Evolutionary conservation across 768 basidiomycete genomes (phyloP).

Genomic region (Sporobolomyces roseus): DNA sequence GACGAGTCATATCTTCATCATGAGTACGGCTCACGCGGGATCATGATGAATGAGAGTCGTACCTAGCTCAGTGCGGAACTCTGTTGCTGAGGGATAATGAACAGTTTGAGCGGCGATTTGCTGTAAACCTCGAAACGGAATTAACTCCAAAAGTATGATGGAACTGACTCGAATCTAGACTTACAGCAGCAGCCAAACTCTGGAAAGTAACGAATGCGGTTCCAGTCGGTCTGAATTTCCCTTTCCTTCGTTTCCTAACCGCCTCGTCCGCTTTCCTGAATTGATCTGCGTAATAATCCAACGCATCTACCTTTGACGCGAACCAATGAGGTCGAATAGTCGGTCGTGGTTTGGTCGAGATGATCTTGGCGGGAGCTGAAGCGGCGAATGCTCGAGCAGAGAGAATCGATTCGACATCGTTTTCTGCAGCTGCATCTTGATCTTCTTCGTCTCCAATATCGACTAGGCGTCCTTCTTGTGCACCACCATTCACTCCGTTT

Average conservation of each 20-base stretch:
- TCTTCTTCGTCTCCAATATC: conserved; percentile 28
- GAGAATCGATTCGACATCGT: conserved; percentile 52
- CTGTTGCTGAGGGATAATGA: conserved; percentile 56
- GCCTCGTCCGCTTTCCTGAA: conserved; percentile 79
- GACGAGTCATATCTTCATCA: too few species aligned
- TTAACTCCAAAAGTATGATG: too few species aligned
- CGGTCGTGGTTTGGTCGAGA: conserved; percentile 59
- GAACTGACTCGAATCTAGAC: too few species aligned
- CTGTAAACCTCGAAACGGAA: conserved; percentile 14
- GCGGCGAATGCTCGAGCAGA: conserved; percentile 21
- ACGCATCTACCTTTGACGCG: conserved; percentile 71
- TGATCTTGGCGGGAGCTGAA: conserved; percentile 51
- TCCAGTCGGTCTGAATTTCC: conserved; percentile 74
- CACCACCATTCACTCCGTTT: background rate
- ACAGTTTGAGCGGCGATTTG: conserved; percentile 77
- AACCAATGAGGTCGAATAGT: conserved; percentile 73
- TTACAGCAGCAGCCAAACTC: conserved; percentile 84
- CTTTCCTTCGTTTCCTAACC: conserved; percentile 70
- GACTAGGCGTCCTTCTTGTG: conserved; percentile 52
- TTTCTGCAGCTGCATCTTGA: conserved; percentile 53
- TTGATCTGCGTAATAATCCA: conserved; percentile 76
- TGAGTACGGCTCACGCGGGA: too few species aligned
- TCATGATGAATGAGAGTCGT: background rate
- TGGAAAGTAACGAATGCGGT: conserved; percentile 95
- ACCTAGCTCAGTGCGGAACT: conserved; percentile 44